phyloP scores from a whole-genome alignment of 129 eudicot species.

The Oenanthe sinensis region DNA sequence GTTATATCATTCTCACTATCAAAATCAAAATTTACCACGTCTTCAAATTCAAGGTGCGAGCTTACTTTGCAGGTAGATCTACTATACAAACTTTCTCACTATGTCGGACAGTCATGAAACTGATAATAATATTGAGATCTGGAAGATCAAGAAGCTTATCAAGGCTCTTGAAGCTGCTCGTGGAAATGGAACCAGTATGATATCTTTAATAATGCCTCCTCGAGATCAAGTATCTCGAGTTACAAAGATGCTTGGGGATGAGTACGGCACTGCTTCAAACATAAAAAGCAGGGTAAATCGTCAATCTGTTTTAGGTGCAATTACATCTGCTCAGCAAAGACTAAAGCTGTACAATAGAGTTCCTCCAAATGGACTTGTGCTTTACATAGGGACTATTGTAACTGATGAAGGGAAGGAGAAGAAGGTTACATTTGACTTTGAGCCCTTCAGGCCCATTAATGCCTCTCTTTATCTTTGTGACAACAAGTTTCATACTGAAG shows the following conservation, averaged over 20 bases:
- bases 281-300: slow-evolving; percentile 19
- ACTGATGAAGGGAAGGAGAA: slow-evolving; percentile 20
- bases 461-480: slow-evolving; percentile 18
- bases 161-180: slow-evolving; percentile 19
- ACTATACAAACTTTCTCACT: background rate
- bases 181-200: slow-evolving; percentile 20
- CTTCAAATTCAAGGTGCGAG: background rate
- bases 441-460: slow-evolving; percentile 16
- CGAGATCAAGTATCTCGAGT: slow-evolving; percentile 19
- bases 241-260: slow-evolving; percentile 20
- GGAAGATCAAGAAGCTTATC: slow-evolving; percentile 19
- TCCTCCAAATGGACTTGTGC: slow-evolving; percentile 19
- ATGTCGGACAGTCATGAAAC: slow-evolving; percentile 14
- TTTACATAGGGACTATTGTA: slow-evolving; percentile 16
- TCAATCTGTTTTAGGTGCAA: slow-evolving; percentile 17
- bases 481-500: slow-evolving; percentile 17
- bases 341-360: slow-evolving; percentile 17
- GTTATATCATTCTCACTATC: background rate
- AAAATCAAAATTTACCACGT: background rate
- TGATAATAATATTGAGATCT: slow-evolving; percentile 16
- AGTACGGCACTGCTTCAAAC: slow-evolving; percentile 15
- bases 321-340: slow-evolving; percentile 16
- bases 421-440: slow-evolving; percentile 18
- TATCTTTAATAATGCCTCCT: slow-evolving; percentile 9
- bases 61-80: slow-evolving; percentile 1